Conservation (phyloP, 2,329 filamentous ascomycete species). For the Xylaria sp. region DNA sequence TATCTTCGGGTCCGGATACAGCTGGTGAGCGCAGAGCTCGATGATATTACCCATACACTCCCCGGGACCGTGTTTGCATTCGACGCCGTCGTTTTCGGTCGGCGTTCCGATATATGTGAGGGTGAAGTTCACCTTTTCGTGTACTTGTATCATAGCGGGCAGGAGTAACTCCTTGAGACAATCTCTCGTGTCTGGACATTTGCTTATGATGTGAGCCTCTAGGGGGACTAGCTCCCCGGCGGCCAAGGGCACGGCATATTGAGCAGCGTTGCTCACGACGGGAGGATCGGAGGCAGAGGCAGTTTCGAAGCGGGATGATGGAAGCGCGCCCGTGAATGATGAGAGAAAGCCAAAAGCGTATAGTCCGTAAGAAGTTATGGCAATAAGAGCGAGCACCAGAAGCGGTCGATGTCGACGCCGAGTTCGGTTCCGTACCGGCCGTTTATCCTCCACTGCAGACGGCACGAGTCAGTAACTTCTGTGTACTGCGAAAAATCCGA, state of each 20-base stretch:
- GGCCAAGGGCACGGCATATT: conserved; percentile 32
- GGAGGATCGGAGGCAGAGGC: conserved; percentile 11
- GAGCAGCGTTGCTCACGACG: conserved; percentile 26
- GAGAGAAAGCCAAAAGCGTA: conserved; percentile 39
- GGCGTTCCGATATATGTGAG: conserved; percentile 89
- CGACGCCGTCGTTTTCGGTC: conserved; percentile 82
- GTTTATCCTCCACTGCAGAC: conserved; percentile 47
- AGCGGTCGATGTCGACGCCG: conserved; percentile 46
- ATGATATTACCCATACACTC: conserved; percentile 96
- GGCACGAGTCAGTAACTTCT: conserved; percentile 17
- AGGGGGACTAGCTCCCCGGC: conserved; percentile 71
- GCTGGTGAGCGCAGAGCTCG: conserved; percentile 85
- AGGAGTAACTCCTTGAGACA: conserved; percentile 84
- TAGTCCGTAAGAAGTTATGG: conserved; percentile 42
- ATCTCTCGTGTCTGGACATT: conserved; percentile 91
- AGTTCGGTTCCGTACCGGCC: conserved; percentile 38
- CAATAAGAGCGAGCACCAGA: conserved; percentile 39
- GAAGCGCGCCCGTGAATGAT: conserved; percentile 35
- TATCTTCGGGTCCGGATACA: conserved; percentile 87
- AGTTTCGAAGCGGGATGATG: conserved; percentile 6
- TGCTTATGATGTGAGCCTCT: conserved; percentile 96
- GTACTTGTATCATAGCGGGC: conserved; percentile 84
- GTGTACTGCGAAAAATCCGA: not conserved
- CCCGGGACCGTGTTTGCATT: conserved; percentile 87
- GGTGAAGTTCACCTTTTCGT: conserved; percentile 88